These are phyloP conservation scores for Trichoderma virens DNA, from an alignment of 495 filamentous ascomycete genomes.

Conservation along the genomic window DNA sequence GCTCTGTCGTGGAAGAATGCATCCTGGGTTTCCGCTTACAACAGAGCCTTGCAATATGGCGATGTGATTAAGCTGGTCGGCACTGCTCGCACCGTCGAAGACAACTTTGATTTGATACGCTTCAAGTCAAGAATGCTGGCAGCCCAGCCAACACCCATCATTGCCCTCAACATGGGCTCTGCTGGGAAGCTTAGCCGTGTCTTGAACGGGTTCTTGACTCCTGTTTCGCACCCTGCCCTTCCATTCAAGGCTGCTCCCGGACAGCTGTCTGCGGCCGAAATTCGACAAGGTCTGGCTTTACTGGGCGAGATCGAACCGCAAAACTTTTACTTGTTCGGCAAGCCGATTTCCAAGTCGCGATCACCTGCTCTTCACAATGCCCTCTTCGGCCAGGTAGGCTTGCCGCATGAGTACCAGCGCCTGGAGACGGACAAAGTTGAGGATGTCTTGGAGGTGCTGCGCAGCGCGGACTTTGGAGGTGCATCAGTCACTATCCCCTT, in stretches of 20 bases:
- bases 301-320: slow-evolving; percentile 72
- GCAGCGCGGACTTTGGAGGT: slow-evolving; percentile 71
- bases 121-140: slow-evolving; percentile 72
- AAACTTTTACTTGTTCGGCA: slow-evolving; percentile 81
- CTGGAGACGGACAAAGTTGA: slow-evolving; percentile 64
- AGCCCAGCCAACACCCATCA: slow-evolving; percentile 69
- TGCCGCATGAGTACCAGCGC: slow-evolving; percentile 81
- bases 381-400: slow-evolving; percentile 67
- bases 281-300: slow-evolving; percentile 65
- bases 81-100: slow-evolving; percentile 63
- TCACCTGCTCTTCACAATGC: slow-evolving; percentile 87
- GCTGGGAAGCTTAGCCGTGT: slow-evolving; percentile 84
- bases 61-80: slow-evolving; percentile 95
- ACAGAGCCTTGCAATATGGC: slow-evolving; percentile 75
- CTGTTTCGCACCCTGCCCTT: slow-evolving; percentile 82
- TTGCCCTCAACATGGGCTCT: slow-evolving; percentile 94
- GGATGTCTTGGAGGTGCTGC: slow-evolving; percentile 61
- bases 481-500: slow-evolving; percentile 93
- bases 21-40: slow-evolving; percentile 82
- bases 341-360: slow-evolving; percentile 68
- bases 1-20: slow-evolving; percentile 79
- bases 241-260: slow-evolving; percentile 92
- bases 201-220: slow-evolving; percentile 87
- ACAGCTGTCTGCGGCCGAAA: slow-evolving; percentile 86
- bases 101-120: slow-evolving; percentile 76